Evolutionary conservation across 192 early-diverging fungal species (phyloP), one percentile per base, ranked within the genome.

Genomic region (Coemansia sp.): DNA sequence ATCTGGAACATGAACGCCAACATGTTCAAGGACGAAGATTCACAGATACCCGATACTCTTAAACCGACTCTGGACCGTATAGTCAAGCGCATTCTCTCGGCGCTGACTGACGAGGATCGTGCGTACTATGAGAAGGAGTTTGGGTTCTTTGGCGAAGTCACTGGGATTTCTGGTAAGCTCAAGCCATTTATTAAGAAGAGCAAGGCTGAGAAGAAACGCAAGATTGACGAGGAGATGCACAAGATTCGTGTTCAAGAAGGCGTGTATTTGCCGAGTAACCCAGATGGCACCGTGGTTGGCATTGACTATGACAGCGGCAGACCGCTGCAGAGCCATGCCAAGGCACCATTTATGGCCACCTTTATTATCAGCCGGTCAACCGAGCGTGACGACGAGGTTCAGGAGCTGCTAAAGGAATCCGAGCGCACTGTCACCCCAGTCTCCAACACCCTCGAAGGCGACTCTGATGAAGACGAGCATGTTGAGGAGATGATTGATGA

Each of bases 1-100:
- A 95, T 99, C 42, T 99, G 97, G 97, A 99, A 99, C 69, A 99
- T 99, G 97, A 89, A 97, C 20, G 97, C 97, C 40, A 99, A 99
- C 76, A 93, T 91, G 85, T 95, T 66, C 78, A 80, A 82, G 18
- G 86, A 90, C 70, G 83, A 84, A 35, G 81, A 71, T 0, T 60
- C 60, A 1, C 54, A 55, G 38, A 28, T 50, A 55, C 87, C 89
- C 3, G 97, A 99, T 64, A 51, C 89, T 7, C 64, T 98, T 19
- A 98, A 98, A 50, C 92, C 94, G 9, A 72, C 79, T 7, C 64
- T 98, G 17, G 97, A 98, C 36, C 78, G 86, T 17, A 88, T 99
- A 24, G 93, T 95, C 55, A 63, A 80, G 2, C 86, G 82, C 37
- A 87, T 98, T 41, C 85, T 92, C 2, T 66, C 62, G 0, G 75